A percentile compares a stretch with the other conserved stretches of the same genome.
Conservation (phyloP, 805 yeast genomes). For the Maudiozyma pseudohumilis region DNA sequence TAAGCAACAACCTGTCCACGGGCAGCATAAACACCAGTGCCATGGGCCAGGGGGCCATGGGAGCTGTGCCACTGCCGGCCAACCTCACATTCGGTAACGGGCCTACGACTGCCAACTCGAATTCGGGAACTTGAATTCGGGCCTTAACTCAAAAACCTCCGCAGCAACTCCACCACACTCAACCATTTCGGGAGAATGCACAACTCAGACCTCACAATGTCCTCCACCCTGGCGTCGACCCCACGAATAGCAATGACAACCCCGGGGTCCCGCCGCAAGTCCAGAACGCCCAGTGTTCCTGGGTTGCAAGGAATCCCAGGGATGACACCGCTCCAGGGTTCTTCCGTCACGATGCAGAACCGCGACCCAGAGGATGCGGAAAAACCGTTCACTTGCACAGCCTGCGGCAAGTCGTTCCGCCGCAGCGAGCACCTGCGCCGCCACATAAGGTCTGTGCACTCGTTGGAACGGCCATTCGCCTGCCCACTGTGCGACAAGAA, state of each 20-base stretch:
- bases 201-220: neutral
- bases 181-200: neutral
- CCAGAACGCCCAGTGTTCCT: neutral
- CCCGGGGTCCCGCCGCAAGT: neutral
- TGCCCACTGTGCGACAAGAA: conserved; percentile 50
- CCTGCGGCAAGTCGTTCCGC: conserved; percentile 39
- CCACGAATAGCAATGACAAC: neutral
- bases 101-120: no score
- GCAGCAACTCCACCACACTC: neutral
- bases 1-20: neutral
- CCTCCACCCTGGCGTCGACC: neutral
- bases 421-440: conserved; percentile 60
- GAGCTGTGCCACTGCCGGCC: no score
- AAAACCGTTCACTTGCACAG: conserved; percentile 31
- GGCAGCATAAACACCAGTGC: neutral
- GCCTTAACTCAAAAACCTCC: no score
- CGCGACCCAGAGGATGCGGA: conserved; percentile 20
- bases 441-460: conserved; percentile 58
- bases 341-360: no score
- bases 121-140: no score
- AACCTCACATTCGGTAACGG: no score
- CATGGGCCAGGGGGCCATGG: no score
- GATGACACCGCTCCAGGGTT: neutral
- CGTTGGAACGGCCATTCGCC: conserved; percentile 47
- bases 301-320: neutral